Percentiles rank a stretch among this genome's conserved stretches.
Evolutionary conservation across 306 rosid genomes (phyloP).

Genomic region (Lathyrus tuberosus): DNA sequence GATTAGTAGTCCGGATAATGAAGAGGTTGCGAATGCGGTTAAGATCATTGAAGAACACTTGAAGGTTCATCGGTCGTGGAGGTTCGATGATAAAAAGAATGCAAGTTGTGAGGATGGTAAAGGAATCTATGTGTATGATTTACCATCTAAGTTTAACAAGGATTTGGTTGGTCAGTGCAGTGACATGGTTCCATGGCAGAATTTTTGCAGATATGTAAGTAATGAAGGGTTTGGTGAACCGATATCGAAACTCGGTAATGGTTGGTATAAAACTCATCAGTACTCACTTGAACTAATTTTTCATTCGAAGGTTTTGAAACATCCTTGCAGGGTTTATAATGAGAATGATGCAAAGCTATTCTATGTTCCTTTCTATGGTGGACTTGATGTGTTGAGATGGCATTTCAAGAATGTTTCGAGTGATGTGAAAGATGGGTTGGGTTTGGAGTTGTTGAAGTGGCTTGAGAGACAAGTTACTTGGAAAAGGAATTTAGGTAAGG

Average conservation of each 20-base stretch:
- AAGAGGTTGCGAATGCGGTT: constrained; percentile 48
- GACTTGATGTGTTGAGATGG: constrained; percentile 70
- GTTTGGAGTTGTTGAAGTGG: constrained; percentile 62
- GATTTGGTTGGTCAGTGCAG: constrained; percentile 70
- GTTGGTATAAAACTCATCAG: constrained; percentile 75
- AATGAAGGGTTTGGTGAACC: constrained; percentile 66
- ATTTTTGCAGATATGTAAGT: constrained; percentile 59
- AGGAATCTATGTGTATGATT: constrained; percentile 70
- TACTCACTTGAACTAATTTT: constrained; percentile 73
- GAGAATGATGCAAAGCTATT: constrained; percentile 62
- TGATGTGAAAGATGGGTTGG: constrained; percentile 64
- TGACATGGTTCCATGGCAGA: constrained; percentile 67
- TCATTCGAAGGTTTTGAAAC: constrained; percentile 62
- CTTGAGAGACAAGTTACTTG: constrained; percentile 57
- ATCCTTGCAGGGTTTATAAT: constrained; percentile 65
- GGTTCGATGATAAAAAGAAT: constrained; percentile 39
- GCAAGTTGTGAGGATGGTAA: constrained; percentile 53
- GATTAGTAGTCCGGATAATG: constrained; percentile 38
- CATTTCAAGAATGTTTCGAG: constrained; percentile 73
- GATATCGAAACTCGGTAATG: constrained; percentile 59
- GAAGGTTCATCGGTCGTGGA: constrained; percentile 65
- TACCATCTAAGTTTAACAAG: constrained; percentile 73
- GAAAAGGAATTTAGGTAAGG: constrained; percentile 61
- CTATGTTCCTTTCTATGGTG: constrained; percentile 77
- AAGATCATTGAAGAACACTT: constrained; percentile 60